Evolutionary conservation across 108 stramenopile genomes (phyloP).

Genomic region (Cyclotella sp.): DNA sequence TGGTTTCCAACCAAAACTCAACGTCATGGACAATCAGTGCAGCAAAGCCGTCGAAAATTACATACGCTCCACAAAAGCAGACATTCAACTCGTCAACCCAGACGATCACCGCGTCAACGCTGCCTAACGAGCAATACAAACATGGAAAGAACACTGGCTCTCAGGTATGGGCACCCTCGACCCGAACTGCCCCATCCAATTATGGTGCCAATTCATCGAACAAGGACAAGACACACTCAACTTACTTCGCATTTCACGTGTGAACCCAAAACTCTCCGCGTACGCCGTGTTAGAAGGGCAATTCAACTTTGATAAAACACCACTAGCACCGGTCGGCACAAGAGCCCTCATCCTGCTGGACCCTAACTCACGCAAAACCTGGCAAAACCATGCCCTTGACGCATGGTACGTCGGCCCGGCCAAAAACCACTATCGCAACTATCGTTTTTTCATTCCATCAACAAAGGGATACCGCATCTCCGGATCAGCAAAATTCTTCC

Average conservation of each 20-base stretch:
- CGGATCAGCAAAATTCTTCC: neutral
- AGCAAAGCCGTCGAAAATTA: neutral
- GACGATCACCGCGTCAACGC: no score
- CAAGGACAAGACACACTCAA: no score
- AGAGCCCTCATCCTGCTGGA: no score
- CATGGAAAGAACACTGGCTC: slow-evolving; percentile 17
- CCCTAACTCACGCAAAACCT: slow-evolving; percentile 6
- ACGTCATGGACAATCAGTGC: slow-evolving; percentile 11
- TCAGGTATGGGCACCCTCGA: slow-evolving; percentile 26
- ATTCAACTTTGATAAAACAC: no score
- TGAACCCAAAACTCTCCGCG: no score
- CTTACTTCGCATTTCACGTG: slow-evolving; percentile 43
- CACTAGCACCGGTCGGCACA: no score
- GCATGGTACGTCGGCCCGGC: slow-evolving; percentile 5
- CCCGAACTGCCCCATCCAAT: slow-evolving; percentile 33
- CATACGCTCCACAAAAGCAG: neutral
- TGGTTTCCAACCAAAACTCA: slow-evolving; percentile 1
- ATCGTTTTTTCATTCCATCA: neutral
- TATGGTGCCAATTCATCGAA: no score
- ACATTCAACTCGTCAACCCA: no score
- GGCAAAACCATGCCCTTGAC: neutral
- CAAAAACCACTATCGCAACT: no score
- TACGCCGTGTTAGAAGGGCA: no score
- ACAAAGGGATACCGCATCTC: neutral
- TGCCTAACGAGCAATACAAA: no score